These are phyloP conservation scores for Guillardia theta DNA, from an alignment of 78 protist species.

Conservation along the genomic window DNA sequence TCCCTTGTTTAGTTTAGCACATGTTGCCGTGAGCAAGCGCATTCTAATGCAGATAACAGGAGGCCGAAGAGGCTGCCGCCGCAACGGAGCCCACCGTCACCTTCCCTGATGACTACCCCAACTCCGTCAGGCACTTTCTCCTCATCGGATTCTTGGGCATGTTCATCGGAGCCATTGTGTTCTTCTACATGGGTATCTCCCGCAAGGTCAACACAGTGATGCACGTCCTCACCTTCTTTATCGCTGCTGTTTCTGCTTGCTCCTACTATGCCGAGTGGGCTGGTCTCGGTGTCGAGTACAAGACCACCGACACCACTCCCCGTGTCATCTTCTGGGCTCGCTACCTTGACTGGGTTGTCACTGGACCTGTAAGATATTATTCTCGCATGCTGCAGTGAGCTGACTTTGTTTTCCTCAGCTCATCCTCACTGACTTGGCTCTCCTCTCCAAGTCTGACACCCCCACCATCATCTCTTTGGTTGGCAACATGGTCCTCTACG, in stretches of 20 bases:
- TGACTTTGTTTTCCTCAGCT: neutral
- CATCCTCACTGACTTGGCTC: slow-evolving; percentile 4
- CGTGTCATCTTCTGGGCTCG: slow-evolving; percentile 51
- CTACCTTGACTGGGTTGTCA: slow-evolving; percentile 39
- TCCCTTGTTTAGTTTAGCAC: too few species aligned
- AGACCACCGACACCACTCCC: slow-evolving; percentile 46
- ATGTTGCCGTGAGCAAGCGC: too few species aligned
- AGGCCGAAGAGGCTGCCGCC: too few species aligned
- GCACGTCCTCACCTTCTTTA: slow-evolving; percentile 28
- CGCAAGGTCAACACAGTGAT: slow-evolving; percentile 14
- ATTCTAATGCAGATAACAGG: too few species aligned
- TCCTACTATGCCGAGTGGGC: slow-evolving; percentile 34
- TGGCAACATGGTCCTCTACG: slow-evolving; percentile 22
- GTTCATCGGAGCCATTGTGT: slow-evolving; percentile 35
- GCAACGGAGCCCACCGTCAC: slow-evolving; percentile 22
- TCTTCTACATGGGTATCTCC: slow-evolving; percentile 40
- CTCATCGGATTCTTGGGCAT: slow-evolving; percentile 38
- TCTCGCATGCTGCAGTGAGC: neutral
- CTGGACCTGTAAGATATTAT: neutral
- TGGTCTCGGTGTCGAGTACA: slow-evolving; percentile 39
- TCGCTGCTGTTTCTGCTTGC: slow-evolving; percentile 12
- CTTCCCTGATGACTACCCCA: slow-evolving; percentile 40
- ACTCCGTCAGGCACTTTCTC: slow-evolving; percentile 29
- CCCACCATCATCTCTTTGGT: slow-evolving; percentile 17
- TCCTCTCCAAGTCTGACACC: neutral